Evolutionary conservation across 2,329 filamentous ascomycete genomes (phyloP), one percentile per base, ranked within the genome.

Genomic region (Clonostachys rhizophaga): DNA sequence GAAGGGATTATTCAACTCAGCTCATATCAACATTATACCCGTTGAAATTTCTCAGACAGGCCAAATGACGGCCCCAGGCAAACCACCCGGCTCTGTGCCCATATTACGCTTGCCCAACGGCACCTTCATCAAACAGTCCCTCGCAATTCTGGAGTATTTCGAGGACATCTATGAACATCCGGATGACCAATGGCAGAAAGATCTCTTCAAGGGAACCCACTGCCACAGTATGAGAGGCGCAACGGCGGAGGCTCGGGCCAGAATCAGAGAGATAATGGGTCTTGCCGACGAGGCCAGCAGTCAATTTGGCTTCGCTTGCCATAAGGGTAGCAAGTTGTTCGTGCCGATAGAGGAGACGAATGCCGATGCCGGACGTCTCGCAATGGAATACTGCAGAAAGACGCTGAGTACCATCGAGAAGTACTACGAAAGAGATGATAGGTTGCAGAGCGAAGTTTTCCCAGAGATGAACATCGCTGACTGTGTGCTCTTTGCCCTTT

Each of bases 131-230:
- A 54, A 50, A 40, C 52, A 56, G 40, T 55, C 55, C 4, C 12
- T 56, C n/a, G 55, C 54, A 8, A 57, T 58, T 13, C 39, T 58
- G 5, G 51, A 57, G 3, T 58, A 56, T 45, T 47, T 57, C 34
- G 52, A 58, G 47, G 55, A 57, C 24, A 43, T 57, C 17, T 58
- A 52, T 42, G 52, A 54, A 14, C 48, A 50, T 10, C 53, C 52
- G 11, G 34, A 49, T n/a, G 36, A 51, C 33, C 17, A 49, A 30
- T 55, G 53, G 53, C 50, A 55, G 33, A 47, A 16, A 10, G 33
- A 34, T 12, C 33, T 44, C 6, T 24, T 16, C 9, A 10, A 35
- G 9, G 16, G 33, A 14, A 34, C 43, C 24, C 5, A 43, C 16
- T 14, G 20, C 7, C 36, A 34, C 33, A 11, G n/a, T 34, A 36